Evolutionary conservation across 2,329 filamentous ascomycete genomes (phyloP).

Genomic region (Sclerotinia glacialis): DNA sequence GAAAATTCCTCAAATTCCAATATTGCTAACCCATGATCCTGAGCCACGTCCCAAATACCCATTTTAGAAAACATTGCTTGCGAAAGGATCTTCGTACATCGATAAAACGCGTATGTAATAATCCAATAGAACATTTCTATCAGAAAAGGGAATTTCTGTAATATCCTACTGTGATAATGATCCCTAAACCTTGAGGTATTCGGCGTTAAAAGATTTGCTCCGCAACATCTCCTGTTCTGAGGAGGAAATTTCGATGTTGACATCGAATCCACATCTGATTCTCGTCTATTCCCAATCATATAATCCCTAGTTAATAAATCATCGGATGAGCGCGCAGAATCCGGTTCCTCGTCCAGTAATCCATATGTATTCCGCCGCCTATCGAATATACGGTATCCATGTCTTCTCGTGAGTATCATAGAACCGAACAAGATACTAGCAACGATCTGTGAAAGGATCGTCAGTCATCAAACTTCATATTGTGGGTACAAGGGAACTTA

Average conservation of each 20-base stretch:
- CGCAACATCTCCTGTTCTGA: conserved; percentile 52
- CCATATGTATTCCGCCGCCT: conserved; percentile 24
- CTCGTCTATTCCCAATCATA: conserved; percentile 31
- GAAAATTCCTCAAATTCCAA: conserved; percentile 54
- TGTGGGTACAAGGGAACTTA: conserved; percentile 23
- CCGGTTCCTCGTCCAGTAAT: conserved; percentile 33
- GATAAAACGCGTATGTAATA: conserved; percentile 45
- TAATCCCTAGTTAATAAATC: conserved; percentile 35
- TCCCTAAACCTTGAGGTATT: conserved; percentile 61
- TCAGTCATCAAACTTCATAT: neutral
- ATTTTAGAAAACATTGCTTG: conserved; percentile 41
- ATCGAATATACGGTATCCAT: conserved; percentile 33
- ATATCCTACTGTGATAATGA: conserved; percentile 58
- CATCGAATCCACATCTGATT: conserved; percentile 30
- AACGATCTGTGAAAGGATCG: conserved; percentile 34
- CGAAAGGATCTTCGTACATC: conserved; percentile 34
- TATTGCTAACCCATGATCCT: conserved; percentile 54
- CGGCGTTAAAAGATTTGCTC: conserved; percentile 51
- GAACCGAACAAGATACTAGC: conserved; percentile 38
- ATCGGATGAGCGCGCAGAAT: conserved; percentile 37
- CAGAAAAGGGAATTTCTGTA: conserved; percentile 64
- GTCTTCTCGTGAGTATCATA: conserved; percentile 37
- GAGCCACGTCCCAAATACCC: conserved; percentile 53
- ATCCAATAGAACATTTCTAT: conserved; percentile 68
- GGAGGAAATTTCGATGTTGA: conserved; percentile 41